Evolutionary conservation across 306 rosid species (phyloP).

Genomic region (Corylus avellana): DNA sequence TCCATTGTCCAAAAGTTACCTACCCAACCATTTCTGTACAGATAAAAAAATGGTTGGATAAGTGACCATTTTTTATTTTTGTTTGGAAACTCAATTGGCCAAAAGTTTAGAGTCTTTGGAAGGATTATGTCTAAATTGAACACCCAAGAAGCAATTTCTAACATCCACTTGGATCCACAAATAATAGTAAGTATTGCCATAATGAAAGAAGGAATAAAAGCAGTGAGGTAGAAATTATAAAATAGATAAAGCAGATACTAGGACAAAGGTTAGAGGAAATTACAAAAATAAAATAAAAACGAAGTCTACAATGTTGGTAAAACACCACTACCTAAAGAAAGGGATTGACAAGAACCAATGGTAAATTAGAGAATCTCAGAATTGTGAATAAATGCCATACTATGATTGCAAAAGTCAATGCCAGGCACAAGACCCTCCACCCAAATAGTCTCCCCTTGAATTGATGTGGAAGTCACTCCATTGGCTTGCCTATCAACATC

Average conservation of each 20-base stretch:
- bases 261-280: too few relatives aligned
- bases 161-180: slow-evolving; percentile 1
- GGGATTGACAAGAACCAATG: slow-evolving; percentile 16
- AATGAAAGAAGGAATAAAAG: neutral
- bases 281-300: neutral
- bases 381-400: slow-evolving; percentile 42
- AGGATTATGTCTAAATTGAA: neutral
- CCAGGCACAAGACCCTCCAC: slow-evolving; percentile 99
- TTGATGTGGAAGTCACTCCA: slow-evolving; percentile 38
- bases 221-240: neutral
- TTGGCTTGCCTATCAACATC: slow-evolving; percentile 38
- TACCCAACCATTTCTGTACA: too few relatives aligned
- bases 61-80: neutral
- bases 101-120: neutral
- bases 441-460: slow-evolving; percentile 65
- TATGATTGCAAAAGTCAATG: slow-evolving; percentile 95
- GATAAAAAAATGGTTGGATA: neutral
- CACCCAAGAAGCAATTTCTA: neutral
- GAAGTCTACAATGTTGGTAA: neutral
- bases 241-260: neutral
- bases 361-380: slow-evolving; percentile 20
- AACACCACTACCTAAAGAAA: slow-evolving; percentile 6
- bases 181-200: neutral
- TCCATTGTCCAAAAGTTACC: too few relatives aligned
- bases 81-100: neutral